phyloP scores from a whole-genome alignment of 2,329 filamentous ascomycete genomes.

The Paraphoma sp. region DNA sequence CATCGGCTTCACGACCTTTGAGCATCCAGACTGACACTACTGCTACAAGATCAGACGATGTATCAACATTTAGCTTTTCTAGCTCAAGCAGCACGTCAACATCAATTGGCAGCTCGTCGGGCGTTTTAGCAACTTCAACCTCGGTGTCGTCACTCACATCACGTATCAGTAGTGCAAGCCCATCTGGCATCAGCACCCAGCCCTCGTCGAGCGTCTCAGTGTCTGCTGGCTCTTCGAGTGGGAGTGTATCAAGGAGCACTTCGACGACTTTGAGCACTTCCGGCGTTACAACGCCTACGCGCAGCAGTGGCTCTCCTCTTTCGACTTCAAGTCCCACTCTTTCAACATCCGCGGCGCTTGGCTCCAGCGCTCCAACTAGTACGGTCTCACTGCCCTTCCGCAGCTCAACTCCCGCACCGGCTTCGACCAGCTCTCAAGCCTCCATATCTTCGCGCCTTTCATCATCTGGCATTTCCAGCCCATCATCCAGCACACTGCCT shows the following conservation, averaged over 20 bases:
- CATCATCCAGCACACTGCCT: neutral
- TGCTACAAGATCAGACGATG: neutral
- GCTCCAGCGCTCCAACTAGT: neutral
- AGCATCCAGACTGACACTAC: slow-evolving; percentile 10
- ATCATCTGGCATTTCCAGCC: neutral
- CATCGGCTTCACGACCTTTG: slow-evolving; percentile 1
- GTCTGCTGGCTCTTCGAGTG: neutral
- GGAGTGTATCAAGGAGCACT: neutral
- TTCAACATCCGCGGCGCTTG: neutral
- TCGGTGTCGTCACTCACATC: neutral
- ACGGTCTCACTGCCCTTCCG: neutral
- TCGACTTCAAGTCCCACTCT: no score
- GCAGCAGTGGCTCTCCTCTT: neutral
- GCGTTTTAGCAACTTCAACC: neutral
- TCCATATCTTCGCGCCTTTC: neutral
- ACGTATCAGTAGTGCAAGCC: neutral
- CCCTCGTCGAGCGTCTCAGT: neutral
- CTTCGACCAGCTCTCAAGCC: neutral
- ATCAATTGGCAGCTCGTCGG: neutral
- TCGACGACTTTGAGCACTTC: neutral
- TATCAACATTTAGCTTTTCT: neutral
- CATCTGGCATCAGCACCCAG: neutral
- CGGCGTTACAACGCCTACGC: neutral
- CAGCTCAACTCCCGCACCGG: neutral
- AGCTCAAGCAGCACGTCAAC: neutral